Conservation (phyloP, 495 filamentous ascomycete species). For the Lasiosphaeriaceae sp. region DNA sequence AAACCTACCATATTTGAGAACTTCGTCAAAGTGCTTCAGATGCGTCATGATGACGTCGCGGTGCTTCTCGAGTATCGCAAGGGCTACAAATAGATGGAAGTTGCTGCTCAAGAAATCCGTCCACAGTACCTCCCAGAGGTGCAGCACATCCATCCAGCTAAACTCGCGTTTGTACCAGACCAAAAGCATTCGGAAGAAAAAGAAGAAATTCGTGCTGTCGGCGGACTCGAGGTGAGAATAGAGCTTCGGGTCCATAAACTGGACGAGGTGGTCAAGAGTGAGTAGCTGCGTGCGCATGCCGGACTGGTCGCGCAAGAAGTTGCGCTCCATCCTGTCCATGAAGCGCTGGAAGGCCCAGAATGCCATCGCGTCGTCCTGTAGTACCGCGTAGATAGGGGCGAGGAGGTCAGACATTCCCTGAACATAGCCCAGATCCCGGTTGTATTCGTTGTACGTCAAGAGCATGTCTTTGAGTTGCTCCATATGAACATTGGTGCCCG, state of each 20-base stretch:
- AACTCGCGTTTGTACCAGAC: slow-evolving; percentile 99
- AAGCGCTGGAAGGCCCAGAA: slow-evolving; percentile 97
- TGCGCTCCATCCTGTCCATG: slow-evolving; percentile 97
- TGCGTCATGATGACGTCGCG: slow-evolving; percentile 91
- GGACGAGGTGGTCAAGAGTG: slow-evolving; percentile 86
- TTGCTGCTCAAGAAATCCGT: slow-evolving; percentile 83
- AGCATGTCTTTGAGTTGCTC: slow-evolving; percentile 99
- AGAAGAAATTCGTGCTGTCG: slow-evolving; percentile 97
- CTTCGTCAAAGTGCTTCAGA: slow-evolving; percentile 91
- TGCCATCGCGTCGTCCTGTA: slow-evolving; percentile 93
- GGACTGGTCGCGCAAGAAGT: slow-evolving; percentile 91
- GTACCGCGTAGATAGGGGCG: slow-evolving; percentile 91
- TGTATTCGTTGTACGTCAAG: slow-evolving; percentile 96
- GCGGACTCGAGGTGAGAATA: slow-evolving; percentile 85
- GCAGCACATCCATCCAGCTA: slow-evolving; percentile 76
- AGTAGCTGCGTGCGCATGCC: slow-evolving; percentile 92
- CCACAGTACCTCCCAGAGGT: slow-evolving; percentile 92
- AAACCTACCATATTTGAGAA: slow-evolving; percentile 84
- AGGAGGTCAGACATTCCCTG: slow-evolving; percentile 98
- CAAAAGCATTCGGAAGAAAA: slow-evolving; percentile 97
- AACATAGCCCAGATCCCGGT: slow-evolving; percentile 88
- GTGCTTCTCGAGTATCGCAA: slow-evolving; percentile 96
- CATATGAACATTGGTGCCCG: slow-evolving; percentile 93
- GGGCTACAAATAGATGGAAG: slow-evolving; percentile 91
- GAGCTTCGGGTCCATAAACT: slow-evolving; percentile 92